phyloP scores from a whole-genome alignment of 2,329 filamentous ascomycete species.

The Pseudofabraea citricarpa region DNA sequence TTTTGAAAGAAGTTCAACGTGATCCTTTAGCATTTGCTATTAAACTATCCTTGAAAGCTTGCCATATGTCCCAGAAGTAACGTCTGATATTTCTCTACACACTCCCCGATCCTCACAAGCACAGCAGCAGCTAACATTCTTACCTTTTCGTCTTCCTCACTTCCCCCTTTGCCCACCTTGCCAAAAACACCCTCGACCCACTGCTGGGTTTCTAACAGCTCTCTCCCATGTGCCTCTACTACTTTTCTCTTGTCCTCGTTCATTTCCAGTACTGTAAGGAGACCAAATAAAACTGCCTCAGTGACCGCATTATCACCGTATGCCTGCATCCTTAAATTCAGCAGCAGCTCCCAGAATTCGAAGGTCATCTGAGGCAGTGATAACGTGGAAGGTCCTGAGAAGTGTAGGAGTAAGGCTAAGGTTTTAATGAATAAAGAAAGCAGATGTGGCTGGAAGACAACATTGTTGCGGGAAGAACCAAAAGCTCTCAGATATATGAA shows the following conservation, averaged over 20 bases:
- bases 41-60: constrained; percentile 27
- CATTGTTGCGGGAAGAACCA: constrained; percentile 42
- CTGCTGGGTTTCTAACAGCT: constrained; percentile 79
- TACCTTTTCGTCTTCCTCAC: constrained; percentile 70
- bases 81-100: constrained; percentile 76
- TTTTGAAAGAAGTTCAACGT: too few species aligned
- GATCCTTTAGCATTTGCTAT: too few species aligned
- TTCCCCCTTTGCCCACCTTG: constrained; percentile 30
- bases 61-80: constrained; percentile 67
- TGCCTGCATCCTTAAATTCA: constrained; percentile 59
- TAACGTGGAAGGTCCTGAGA: constrained; percentile 74
- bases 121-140: constrained; percentile 75
- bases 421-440: constrained; percentile 82
- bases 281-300: constrained; percentile 70
- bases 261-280: constrained; percentile 77
- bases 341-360: constrained; percentile 79
- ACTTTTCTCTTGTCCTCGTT: constrained; percentile 70
- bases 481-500: constrained; percentile 57
- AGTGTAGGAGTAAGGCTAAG: constrained; percentile 74
- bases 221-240: constrained; percentile 67
- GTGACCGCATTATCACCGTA: constrained; percentile 62
- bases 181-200: constrained; percentile 81
- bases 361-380: constrained; percentile 74
- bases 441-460: constrained; percentile 70
- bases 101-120: constrained; percentile 72